Evolutionary conservation across 2,329 filamentous ascomycete species (phyloP), one percentile per base, ranked within the genome.

Genomic region (Aspergillus sclerotialis): DNA sequence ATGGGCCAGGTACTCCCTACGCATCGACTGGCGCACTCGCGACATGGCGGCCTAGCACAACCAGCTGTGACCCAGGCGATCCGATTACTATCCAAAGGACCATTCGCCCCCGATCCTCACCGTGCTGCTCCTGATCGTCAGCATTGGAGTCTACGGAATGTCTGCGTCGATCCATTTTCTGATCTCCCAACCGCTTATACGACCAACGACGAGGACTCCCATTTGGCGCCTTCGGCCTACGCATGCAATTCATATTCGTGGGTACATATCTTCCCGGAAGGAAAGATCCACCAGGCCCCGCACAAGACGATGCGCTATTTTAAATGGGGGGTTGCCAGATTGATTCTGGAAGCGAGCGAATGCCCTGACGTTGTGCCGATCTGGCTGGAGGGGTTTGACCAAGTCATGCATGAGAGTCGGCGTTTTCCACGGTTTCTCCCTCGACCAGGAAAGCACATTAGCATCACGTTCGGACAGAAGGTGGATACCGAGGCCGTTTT

Each of bases 231-330:
- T 1, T 80, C 86, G 2, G 75, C 79, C 30, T 89, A 84, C 56
- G 60, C 76, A 2, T 72, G 65, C 43, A 80, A 87, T 49, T 78
- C 77, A 29, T 75, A 84, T 58, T 77, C 78, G 28, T 98, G 92
- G 92, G 70, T 98, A 4, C 92, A 98, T 61, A 82, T 96, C 35
- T 96, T 96, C 60, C 92, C 92, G 9, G 92, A 98, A 64, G 92
- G 88, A 30, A 87, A 84, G 60, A 87, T 94, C 29, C 89, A 96
- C 61, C 92, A 98, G 64, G 80, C 87, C 46, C 75, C 82, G 1
- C 69, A 79, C 27, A 78, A 80, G 49, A 78, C 81, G 6, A 81
- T 96, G 71, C 83, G 92, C 18, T 98, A 98, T 65, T 96, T 96
- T 76, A 95, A 94, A 68, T 98, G 92, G 92, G 92, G 92, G 1